Evolutionary conservation across 2,329 filamentous ascomycete genomes (phyloP), one percentile per base, ranked within the genome.

Genomic region (Claviceps sp.): DNA sequence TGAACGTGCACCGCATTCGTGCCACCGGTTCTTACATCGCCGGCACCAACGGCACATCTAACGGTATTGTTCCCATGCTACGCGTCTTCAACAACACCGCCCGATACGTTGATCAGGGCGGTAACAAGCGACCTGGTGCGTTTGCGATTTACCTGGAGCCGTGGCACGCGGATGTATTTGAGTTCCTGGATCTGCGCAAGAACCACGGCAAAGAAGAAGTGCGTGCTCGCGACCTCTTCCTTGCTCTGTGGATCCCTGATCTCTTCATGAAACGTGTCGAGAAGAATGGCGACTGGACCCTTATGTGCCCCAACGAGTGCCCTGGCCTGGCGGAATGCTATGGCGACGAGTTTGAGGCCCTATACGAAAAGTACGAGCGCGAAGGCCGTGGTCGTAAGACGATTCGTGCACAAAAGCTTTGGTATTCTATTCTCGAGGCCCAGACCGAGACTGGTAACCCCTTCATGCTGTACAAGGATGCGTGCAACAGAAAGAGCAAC

Each of bases 221-320:
- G 59, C 89, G 93, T 63, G 93, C 93, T 58, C 90, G 93, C 65
- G 93, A 98, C 69, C 79, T 98, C 49, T 98, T 98, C 82, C 89
- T 95, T 57, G 93, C 91, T 54, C 79, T 98, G 49, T 98, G 93
- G 93, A 96, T 96, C 54, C 90, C 93, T 16, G 93, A 98, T 75
- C 80, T 98, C 46, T 98, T 98, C 82, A 98, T 98, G 93, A 95
- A 95, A 79, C 89, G 93, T 68, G 91, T 98, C 52, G 89, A 98
- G 73, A 84, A 89, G 76, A 98, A 98, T 69, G 85, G 82, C 53
- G 86, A 93, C 55, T 98, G 93, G 93, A 97, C 93, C 18, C 77
- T 98, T 44, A 95, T 98, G 85, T 98, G 93, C 71, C 93, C 93
- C 57, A 94, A 94, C 64, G 93, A 98, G 72, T 93, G 89, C 64